These are phyloP conservation scores for Bruguiera sexangula DNA, from an alignment of 345 rosid genomes.

Conservation along the genomic window DNA sequence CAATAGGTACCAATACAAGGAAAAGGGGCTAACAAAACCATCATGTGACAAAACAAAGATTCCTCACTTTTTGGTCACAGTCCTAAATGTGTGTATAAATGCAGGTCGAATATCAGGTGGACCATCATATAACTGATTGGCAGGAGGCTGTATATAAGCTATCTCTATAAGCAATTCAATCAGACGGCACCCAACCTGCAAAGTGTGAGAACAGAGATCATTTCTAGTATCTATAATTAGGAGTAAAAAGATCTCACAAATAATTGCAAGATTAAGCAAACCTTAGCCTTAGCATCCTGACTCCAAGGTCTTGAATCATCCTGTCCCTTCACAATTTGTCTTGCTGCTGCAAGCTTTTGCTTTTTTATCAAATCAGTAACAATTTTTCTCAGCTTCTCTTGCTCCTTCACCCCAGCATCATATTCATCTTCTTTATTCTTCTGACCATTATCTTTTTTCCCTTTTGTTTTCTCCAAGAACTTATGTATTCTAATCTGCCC, in stretches of 20 bases:
- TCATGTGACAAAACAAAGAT: constrained; percentile 15
- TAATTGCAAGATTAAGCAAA: constrained; percentile 33
- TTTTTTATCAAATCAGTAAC: constrained; percentile 73
- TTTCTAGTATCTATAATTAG: constrained; percentile 3
- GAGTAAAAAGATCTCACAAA: constrained; percentile 1
- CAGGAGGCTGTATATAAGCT: constrained; percentile 84
- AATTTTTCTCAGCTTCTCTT: constrained; percentile 66
- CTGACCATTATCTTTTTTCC: constrained; percentile 40
- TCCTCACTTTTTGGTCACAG: constrained; percentile 50
- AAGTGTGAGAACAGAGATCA: constrained; percentile 17
- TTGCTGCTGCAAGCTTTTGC: constrained; percentile 75
- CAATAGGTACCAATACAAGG: not conserved
- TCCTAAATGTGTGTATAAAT: constrained; percentile 65
- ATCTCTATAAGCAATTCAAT: constrained; percentile 75
- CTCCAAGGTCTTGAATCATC: constrained; percentile 74
- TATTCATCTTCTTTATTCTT: constrained; percentile 43
- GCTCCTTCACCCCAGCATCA: constrained; percentile 39
- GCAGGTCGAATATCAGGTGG: constrained; percentile 94
- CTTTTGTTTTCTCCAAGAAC: constrained; percentile 78
- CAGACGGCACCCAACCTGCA: constrained; percentile 90
- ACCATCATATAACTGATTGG: constrained; percentile 52
- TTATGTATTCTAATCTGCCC: constrained; percentile 66
- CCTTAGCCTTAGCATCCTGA: constrained; percentile 78
- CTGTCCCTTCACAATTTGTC: constrained; percentile 66
- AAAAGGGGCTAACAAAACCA: not conserved